These are phyloP conservation scores for Lactarius psammicola DNA, from an alignment of 768 basidiomycete species.

Conservation along the genomic window DNA sequence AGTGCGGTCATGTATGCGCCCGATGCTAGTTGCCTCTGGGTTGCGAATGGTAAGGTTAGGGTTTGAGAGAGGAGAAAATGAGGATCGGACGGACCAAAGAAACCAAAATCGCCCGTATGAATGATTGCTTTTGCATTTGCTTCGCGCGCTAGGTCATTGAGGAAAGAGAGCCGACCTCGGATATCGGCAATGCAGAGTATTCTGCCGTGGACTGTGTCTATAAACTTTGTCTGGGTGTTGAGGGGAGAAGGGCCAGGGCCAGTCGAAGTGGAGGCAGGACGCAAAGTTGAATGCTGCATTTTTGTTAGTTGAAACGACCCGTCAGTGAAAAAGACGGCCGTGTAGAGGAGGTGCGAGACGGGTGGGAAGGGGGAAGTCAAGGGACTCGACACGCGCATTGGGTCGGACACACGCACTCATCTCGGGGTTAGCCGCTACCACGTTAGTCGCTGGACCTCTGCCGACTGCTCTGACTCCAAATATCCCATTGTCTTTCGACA, in stretches of 20 bases:
- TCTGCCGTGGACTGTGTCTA: slow-evolving; percentile 75
- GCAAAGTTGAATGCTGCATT: slow-evolving; percentile 53
- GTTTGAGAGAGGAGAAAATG: not conserved
- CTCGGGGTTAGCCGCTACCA: slow-evolving; percentile 12
- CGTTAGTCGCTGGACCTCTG: slow-evolving; percentile 48
- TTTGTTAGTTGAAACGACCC: slow-evolving; percentile 14
- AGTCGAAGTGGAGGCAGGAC: slow-evolving; percentile 61
- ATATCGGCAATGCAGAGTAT: slow-evolving; percentile 96
- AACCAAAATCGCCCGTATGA: slow-evolving; percentile 98
- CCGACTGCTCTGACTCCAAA: slow-evolving; percentile 50
- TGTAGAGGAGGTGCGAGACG: not conserved
- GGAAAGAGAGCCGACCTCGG: slow-evolving; percentile 78
- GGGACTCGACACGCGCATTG: slow-evolving; percentile 1
- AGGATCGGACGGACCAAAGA: slow-evolving; percentile 66
- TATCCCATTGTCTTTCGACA: slow-evolving; percentile 53
- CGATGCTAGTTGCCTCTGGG: slow-evolving; percentile 73
- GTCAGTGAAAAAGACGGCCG: not conserved
- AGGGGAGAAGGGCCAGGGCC: slow-evolving; percentile 59
- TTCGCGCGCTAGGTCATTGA: slow-evolving; percentile 89
- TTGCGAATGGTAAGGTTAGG: slow-evolving; percentile 30
- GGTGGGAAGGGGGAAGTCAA: not conserved
- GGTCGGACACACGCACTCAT: not conserved
- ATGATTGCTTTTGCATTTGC: slow-evolving; percentile 89
- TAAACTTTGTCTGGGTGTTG: slow-evolving; percentile 75
- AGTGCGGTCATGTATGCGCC: slow-evolving; percentile 91